Evolutionary conservation across 2,329 filamentous ascomycete species (phyloP).

Genomic region (Hypoxylon sp.): DNA sequence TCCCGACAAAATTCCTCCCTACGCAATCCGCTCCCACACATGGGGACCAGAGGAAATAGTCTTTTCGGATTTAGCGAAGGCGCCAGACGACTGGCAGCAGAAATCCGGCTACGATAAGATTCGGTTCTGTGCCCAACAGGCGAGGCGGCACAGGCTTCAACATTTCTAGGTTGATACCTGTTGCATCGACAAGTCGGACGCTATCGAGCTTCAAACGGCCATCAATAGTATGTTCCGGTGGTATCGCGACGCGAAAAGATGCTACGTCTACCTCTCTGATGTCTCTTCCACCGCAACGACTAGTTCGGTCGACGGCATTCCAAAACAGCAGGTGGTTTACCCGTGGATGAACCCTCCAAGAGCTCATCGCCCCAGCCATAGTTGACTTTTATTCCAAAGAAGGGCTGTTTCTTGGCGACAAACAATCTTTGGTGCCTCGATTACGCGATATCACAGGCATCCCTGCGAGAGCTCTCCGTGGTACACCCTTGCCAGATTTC

Average conservation of each 20-base stretch:
- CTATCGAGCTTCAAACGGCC: conserved; percentile 18
- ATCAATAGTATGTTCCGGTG: conserved; percentile 34
- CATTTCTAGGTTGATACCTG: conserved; percentile 13
- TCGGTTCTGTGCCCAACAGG: conserved; percentile 23
- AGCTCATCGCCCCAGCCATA: neutral
- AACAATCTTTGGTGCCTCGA: neutral
- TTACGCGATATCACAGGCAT: neutral
- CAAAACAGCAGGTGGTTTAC: neutral
- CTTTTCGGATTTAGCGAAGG: conserved; percentile 21
- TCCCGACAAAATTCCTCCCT: conserved; percentile 14
- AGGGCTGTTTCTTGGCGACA: neutral
- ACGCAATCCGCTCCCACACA: conserved; percentile 33
- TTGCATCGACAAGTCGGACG: conserved; percentile 24
- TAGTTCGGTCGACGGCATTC: neutral
- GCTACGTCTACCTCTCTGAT: conserved; percentile 34
- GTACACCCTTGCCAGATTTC: neutral
- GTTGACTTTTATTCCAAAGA: neutral
- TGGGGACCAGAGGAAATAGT: conserved; percentile 27
- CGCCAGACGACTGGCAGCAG: neutral
- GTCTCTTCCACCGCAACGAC: conserved; percentile 15
- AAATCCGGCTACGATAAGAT: conserved; percentile 29
- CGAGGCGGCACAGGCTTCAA: conserved; percentile 17
- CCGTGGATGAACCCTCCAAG: neutral
- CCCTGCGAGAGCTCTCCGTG: neutral
- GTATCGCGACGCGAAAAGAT: conserved; percentile 23